Evolutionary conservation across 1,284 basidiomycete genomes (phyloP).

Genomic region (Peniophora sp.): DNA sequence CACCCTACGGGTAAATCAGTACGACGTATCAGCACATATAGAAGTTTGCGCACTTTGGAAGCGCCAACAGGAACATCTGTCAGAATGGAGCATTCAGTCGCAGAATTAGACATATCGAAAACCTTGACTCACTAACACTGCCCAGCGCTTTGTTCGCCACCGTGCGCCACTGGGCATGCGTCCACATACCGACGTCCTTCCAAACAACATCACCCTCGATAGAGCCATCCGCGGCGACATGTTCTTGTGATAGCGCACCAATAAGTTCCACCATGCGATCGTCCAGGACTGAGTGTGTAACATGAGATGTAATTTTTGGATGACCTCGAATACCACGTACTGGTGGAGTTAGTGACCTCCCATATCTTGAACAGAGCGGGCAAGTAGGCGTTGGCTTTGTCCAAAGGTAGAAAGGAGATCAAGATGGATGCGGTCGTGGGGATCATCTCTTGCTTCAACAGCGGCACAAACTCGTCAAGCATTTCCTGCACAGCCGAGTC

Average conservation of each 20-base stretch:
- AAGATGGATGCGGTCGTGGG: conserved; percentile 65
- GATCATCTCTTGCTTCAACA: conserved; percentile 55
- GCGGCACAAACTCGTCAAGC: conserved; percentile 64
- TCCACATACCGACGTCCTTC: conserved; percentile 87
- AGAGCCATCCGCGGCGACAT: conserved; percentile 55
- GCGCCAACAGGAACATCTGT: conserved; percentile 65
- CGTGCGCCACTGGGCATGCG: conserved; percentile 77
- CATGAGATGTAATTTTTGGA: too few relatives aligned
- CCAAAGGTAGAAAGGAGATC: conserved; percentile 71
- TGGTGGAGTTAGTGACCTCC: conserved; percentile 78
- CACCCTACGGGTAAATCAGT: conserved; percentile 32
- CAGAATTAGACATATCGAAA: not conserved
- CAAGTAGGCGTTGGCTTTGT: conserved; percentile 61
- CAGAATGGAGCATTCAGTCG: conserved; percentile 3
- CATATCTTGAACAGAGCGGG: conserved; percentile 74
- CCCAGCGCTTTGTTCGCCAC: conserved; percentile 84
- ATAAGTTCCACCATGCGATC: conserved; percentile 82
- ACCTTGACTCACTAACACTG: conserved; percentile 67
- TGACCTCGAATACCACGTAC: too few relatives aligned
- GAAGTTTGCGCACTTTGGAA: conserved; percentile 42
- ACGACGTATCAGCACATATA: too few relatives aligned
- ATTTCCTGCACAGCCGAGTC: conserved; percentile 58
- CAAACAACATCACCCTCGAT: conserved; percentile 50
- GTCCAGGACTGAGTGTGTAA: conserved; percentile 41
- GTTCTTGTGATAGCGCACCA: conserved; percentile 70